Percentiles rank a stretch among this genome's conserved stretches.
phyloP scores from a whole-genome alignment of 1,139 yeast species.

The Sugiyamaella xylanicola region DNA sequence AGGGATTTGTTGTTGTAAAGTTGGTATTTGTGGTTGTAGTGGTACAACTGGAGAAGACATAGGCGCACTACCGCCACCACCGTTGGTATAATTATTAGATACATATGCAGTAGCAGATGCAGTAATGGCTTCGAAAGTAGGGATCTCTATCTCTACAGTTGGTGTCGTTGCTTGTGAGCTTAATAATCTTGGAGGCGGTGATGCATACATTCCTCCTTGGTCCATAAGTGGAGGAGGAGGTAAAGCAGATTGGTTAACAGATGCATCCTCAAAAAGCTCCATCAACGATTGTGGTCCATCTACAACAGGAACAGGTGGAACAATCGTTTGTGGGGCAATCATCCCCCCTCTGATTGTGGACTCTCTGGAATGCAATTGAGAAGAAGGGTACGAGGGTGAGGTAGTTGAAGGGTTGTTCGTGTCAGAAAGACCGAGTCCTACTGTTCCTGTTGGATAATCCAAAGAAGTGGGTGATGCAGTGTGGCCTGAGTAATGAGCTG shows the following conservation, averaged over 20 bases:
- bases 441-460: conserved; percentile 9
- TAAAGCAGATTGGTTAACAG: conserved; percentile 10
- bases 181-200: conserved; percentile 33
- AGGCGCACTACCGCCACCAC: conserved; percentile 22
- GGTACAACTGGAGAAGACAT: conserved; percentile 19
- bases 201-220: conserved; percentile 16
- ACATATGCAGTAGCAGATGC: conserved; percentile 28
- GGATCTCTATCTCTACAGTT: conserved; percentile 59
- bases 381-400: conserved; percentile 4
- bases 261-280: conserved; percentile 62
- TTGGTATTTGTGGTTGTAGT: conserved; percentile 24
- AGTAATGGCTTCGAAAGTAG: conserved; percentile 48
- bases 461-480: conserved; percentile 11
- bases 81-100: conserved; percentile 18
- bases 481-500: too few species aligned
- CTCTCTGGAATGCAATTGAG: conserved; percentile 15
- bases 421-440: conserved; percentile 14
- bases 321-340: neutral
- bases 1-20: neutral
- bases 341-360: conserved; percentile 6
- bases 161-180: conserved; percentile 33
- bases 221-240: conserved; percentile 10
- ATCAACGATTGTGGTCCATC: conserved; percentile 74
- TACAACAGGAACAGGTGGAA: conserved; percentile 13
- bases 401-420: neutral